A percentile compares a stretch with the other conserved stretches of the same genome.
Conservation (phyloP, 352 stramenopile species). For the Globisporangium carolinianum region DNA sequence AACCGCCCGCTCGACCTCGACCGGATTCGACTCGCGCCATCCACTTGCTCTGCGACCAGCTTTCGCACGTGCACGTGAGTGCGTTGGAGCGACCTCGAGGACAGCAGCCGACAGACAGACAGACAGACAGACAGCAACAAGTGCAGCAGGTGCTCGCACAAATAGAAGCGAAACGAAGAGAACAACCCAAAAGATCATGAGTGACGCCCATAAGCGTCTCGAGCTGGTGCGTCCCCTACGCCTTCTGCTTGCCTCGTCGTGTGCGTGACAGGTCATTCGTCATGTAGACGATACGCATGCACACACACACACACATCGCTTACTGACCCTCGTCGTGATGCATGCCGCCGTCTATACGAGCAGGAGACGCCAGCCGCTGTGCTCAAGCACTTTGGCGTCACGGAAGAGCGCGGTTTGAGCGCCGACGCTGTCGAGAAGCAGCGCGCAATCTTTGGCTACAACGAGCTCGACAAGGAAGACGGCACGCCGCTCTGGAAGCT, state of each 20-base stretch:
- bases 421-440: conserved; percentile 46
- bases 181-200: conserved; percentile 1
- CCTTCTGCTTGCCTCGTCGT: no score
- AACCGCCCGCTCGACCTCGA: no score
- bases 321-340: not conserved
- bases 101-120: not conserved
- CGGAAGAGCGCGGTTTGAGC: conserved; percentile 48
- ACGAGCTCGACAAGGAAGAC: conserved; percentile 89
- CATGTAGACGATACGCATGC: no score
- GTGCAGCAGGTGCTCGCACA: no score
- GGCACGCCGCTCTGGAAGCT: conserved; percentile 90
- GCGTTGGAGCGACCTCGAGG: no score
- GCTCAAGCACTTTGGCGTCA: conserved; percentile 70
- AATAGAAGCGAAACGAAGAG: not conserved
- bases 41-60: no score
- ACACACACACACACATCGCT: no score
- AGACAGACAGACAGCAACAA: not conserved
- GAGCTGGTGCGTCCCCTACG: conserved; percentile 7
- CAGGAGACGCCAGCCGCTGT: conserved; percentile 65
- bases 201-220: conserved; percentile 8
- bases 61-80: no score
- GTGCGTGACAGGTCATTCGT: not conserved
- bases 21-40: no score
- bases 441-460: conserved; percentile 61
- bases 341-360: not conserved